These are phyloP conservation scores for Blastomyces emzantsi DNA, from an alignment of 2,329 filamentous ascomycete species.

Conservation along the genomic window DNA sequence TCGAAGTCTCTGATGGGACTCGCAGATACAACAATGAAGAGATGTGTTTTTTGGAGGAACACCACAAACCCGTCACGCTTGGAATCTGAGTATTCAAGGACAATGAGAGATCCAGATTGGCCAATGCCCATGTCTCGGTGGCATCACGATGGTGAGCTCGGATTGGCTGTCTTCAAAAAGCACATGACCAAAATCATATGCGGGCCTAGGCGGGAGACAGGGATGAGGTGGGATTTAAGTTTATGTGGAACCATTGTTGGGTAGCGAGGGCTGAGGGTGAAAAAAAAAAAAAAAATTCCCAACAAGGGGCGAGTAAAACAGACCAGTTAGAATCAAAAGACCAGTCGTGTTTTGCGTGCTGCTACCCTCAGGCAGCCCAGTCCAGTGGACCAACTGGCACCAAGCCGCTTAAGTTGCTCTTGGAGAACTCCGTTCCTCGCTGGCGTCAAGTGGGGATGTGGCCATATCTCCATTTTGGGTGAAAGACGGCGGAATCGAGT, in stretches of 20 bases:
- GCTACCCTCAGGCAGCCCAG: background rate
- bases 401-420: background rate
- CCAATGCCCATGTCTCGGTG: background rate
- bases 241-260: conserved; percentile 1
- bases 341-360: background rate
- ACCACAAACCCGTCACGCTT: background rate
- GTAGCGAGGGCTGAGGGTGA: background rate
- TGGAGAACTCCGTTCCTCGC: background rate
- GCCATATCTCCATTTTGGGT: background rate
- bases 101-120: conserved; percentile 11
- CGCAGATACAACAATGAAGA: background rate
- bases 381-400: no score
- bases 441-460: conserved; percentile 1
- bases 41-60: background rate
- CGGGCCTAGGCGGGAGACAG: conserved; percentile 19
- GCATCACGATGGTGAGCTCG: background rate
- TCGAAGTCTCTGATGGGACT: background rate
- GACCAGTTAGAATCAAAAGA: background rate
- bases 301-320: no score
- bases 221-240: conserved; percentile 13
- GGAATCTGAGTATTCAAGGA: background rate
- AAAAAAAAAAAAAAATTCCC: background rate
- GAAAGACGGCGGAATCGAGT: background rate
- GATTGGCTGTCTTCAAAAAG: conserved; percentile 13
- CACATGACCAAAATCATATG: conserved; percentile 19